A percentile compares a stretch with the other conserved stretches of the same genome.
Conservation (phyloP, 2,329 filamentous ascomycete species). For the Nemania serpens region DNA sequence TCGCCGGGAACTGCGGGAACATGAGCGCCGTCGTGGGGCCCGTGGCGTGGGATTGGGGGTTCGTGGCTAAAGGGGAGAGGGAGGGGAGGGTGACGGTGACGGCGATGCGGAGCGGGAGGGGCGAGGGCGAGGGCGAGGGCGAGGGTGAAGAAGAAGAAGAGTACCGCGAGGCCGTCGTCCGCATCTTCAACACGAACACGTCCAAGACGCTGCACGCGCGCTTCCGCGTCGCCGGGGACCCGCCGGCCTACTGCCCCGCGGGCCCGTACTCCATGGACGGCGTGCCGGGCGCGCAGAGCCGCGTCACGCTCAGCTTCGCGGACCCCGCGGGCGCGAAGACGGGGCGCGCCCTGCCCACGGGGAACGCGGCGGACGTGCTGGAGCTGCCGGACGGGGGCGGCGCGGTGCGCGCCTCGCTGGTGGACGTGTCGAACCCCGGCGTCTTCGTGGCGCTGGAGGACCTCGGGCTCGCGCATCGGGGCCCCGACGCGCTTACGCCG, state of each 20-base stretch:
- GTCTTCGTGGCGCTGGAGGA: constrained; percentile 46
- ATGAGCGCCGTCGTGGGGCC: constrained; percentile 63
- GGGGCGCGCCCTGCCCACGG: constrained; percentile 47
- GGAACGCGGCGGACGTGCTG: constrained; percentile 42
- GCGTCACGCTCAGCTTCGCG: constrained; percentile 46
- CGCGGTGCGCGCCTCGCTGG: constrained; percentile 43
- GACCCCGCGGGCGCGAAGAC: constrained; percentile 49
- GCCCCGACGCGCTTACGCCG: constrained; percentile 28
- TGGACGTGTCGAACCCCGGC: constrained; percentile 50
- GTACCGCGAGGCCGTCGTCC: constrained; percentile 32
- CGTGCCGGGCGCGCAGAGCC: constrained; percentile 44
- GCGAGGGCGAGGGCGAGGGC: not conserved
- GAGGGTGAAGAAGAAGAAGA: not conserved
- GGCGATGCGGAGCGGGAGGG: not conserved
- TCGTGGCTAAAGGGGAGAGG: constrained; percentile 41
- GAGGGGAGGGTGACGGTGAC: not conserved
- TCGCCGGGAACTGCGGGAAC: constrained; percentile 65
- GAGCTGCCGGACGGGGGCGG: constrained; percentile 33
- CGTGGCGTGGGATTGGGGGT: constrained; percentile 59
- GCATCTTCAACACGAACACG: constrained; percentile 43
- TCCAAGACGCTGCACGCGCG: constrained; percentile 43
- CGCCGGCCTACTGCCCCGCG: constrained; percentile 27
- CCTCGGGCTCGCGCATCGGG: constrained; percentile 34
- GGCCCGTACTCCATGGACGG: constrained; percentile 48
- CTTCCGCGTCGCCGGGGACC: constrained; percentile 41